These are phyloP conservation scores for Rhizopus delemar DNA, from an alignment of 371 early-diverging fungal genomes.

Conservation along the genomic window DNA sequence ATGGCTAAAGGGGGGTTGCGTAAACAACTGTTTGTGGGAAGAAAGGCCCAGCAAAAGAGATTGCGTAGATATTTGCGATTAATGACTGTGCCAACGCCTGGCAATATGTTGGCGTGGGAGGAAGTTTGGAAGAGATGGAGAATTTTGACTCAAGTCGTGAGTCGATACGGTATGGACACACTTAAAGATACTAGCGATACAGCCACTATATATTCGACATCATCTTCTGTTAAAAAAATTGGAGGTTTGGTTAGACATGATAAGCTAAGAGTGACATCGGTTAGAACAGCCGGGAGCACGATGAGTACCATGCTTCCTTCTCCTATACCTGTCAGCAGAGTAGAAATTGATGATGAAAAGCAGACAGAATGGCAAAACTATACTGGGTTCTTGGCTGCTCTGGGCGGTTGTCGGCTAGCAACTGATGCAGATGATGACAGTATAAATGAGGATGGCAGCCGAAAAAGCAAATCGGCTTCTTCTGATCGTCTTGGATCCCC, in stretches of 20 bases:
- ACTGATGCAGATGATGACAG: slow-evolving; percentile 19
- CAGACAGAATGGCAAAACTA: slow-evolving; percentile 76
- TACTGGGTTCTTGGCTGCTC: slow-evolving; percentile 82
- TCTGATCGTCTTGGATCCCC: slow-evolving; percentile 31
- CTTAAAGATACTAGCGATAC: slow-evolving; percentile 14
- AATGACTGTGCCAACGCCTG: slow-evolving; percentile 64
- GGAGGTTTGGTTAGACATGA: slow-evolving; percentile 30
- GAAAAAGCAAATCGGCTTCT: slow-evolving; percentile 3
- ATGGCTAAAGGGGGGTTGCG: slow-evolving; percentile 13
- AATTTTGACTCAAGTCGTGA: slow-evolving; percentile 36
- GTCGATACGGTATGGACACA: slow-evolving; percentile 26
- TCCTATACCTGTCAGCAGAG: slow-evolving; percentile 21
- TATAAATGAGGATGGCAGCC: slow-evolving; percentile 16
- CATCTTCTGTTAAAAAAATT: slow-evolving; percentile 24
- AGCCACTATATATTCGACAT: background rate
- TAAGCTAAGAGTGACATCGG: slow-evolving; percentile 7
- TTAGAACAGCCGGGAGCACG: slow-evolving; percentile 9
- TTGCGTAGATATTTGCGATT: slow-evolving; percentile 68
- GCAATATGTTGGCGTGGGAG: slow-evolving; percentile 80
- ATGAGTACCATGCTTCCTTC: background rate
- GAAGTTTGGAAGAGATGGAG: slow-evolving; percentile 81
- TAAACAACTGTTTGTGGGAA: slow-evolving; percentile 54
- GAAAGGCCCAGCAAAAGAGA: slow-evolving; percentile 75
- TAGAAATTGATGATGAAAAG: slow-evolving; percentile 43
- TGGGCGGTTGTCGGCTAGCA: slow-evolving; percentile 74